Conservation (phyloP, 2,329 filamentous ascomycete species). For the Cryphonectria carpinicola region DNA sequence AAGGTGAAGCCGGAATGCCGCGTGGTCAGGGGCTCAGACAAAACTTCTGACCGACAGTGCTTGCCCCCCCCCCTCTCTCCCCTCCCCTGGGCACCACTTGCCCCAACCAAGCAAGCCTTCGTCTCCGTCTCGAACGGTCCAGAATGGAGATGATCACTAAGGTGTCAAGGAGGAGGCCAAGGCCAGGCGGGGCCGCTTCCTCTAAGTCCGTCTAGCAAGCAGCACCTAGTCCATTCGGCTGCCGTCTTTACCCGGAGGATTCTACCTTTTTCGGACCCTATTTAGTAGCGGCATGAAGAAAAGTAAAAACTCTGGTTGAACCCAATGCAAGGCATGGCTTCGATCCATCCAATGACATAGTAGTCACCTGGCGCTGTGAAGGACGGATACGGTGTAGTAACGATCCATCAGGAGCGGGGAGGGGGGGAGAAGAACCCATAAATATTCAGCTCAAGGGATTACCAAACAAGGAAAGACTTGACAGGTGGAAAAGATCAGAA, state of each 20-base stretch:
- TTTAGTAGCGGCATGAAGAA: background rate
- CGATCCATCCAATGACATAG: background rate
- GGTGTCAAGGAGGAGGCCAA: background rate
- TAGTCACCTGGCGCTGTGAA: background rate
- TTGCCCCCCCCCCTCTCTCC: too few relatives aligned
- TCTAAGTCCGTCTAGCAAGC: background rate
- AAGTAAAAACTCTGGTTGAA: background rate
- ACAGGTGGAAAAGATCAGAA: background rate
- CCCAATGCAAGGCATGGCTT: background rate
- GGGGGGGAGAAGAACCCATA: background rate
- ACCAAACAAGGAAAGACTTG: background rate
- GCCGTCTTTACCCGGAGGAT: background rate
- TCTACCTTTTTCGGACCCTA: background rate
- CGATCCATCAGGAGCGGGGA: background rate
- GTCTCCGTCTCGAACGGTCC: background rate
- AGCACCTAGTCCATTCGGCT: background rate
- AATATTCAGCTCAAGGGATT: background rate
- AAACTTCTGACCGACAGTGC: background rate
- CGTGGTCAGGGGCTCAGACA: background rate
- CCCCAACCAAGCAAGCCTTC: background rate
- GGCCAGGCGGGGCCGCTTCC: background rate
- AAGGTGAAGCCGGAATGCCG: background rate
- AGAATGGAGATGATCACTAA: background rate
- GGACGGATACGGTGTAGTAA: conserved; percentile 2
- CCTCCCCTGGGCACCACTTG: background rate